Evolutionary conservation across 2,329 filamentous ascomycete genomes (phyloP), one percentile per base, ranked within the genome.

Genomic region (Colletotrichum costaricense): DNA sequence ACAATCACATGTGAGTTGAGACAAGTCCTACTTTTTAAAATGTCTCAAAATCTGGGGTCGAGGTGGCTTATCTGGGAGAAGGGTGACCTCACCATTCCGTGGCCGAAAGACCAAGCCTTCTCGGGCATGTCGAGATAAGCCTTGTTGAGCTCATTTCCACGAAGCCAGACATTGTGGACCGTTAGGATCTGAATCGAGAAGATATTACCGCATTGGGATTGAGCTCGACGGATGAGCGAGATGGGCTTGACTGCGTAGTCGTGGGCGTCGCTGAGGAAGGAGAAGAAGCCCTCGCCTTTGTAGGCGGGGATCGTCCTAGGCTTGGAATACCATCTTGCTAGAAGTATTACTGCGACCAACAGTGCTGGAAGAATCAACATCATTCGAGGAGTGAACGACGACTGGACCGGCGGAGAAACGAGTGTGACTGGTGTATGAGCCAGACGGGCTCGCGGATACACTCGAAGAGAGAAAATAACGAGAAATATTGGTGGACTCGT

Each of bases 201-300:
- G 24, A 73, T 57, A 16, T 74, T 60, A 5, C 71, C 70, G 52
- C 63, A 74, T 26, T 67, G 67, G 12, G 24, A 33, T 8, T 65
- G 71, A 14, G 67, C 70, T 19, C 26, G 64, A 7, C 63, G 54
- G 38, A 76, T 64, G 59, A 74, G 49, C 9, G 56, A 67, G 22
- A 68, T 58, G 9, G 71, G 68, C 7, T 63, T 66, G 22, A 28
- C 22, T 22, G 67, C 72, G 57, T 54, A 55, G 6, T 69, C 58
- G 54, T 57, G 24, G 16, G 67, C 59, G 30, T 68, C 54, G n/a
- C 35, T 52, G 5, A 71, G 63, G 38, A 77, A 77, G 2, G 63
- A 70, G 14, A 76, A 73, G 26, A 74, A 76, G 38, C 73, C 65
- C 12, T 75, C 69, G 28, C 75, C 74, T 8, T 76, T 59, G 60